Base-by-base conservation (phyloP, 208 protist genomes). In the Trypanosoma conorhini region DNA sequence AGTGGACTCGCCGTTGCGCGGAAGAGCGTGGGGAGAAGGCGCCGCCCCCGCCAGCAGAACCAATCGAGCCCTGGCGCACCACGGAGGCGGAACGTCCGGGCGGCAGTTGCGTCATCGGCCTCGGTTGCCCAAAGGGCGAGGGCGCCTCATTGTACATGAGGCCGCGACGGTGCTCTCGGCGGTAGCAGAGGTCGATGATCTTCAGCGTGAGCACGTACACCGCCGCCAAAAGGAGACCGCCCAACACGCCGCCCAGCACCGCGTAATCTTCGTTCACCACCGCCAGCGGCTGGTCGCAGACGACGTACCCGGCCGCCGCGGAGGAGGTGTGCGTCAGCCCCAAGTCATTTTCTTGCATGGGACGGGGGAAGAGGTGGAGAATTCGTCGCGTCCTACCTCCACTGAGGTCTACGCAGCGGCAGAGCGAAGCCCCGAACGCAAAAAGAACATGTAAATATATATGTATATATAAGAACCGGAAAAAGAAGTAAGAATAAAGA, bases 181-280 rank as follows among this genome's bases (percentile, higher is more conserved):
- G 52, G 24, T 70, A 70, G 31, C 17, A 62, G 17, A 52, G 1
- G 48, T 72, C 67, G 7, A 44, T 44, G 50, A 64, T 9, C 40
- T 31, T 38, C 17, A 85, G 24, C n/a, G 72, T 40, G 21, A 66
- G 28, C 1, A 76, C 28, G 65, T 85, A 85, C 0, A 79, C 8
- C 7, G 54, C 50, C 31, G 69, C 42, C 17, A 79, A 5, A 0
- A 74, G 0, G n/a, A 79, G 9, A 38, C 80, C 76, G 21, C 65
- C 75, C 21, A 74, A 35, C 19, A 79, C 52, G 62, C 80, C 75
- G 38, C 58, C 72, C 17, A 68, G 31, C 21, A 81, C 60, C 54
- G 80, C 80, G 62, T 77, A 85, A 62, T 85, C 67, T 56, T 85
- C 80, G 50, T 77, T 70, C 5, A 42, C 30, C 28, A 81, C 46